Evolutionary conservation across 2,329 filamentous ascomycete genomes (phyloP).

Genomic region (Leptographium flavum): DNA sequence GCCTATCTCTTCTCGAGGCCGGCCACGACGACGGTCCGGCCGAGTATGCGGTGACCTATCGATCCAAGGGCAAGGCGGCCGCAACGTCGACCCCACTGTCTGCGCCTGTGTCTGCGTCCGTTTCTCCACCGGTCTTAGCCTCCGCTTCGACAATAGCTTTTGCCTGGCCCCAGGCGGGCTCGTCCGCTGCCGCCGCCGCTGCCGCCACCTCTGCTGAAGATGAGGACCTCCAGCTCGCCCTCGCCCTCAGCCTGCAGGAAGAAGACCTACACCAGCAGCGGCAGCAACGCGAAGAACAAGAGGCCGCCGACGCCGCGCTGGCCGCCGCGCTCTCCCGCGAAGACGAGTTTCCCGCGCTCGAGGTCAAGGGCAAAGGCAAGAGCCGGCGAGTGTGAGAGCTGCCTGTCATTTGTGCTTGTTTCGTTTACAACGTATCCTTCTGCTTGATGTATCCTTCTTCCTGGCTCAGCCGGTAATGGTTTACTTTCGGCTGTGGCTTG

Average conservation of each 20-base stretch:
- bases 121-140: too few relatives aligned
- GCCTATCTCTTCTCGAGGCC: conserved; percentile 44
- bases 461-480: too few relatives aligned
- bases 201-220: conserved; percentile 20
- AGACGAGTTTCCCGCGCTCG: conserved; percentile 18
- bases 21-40: conserved; percentile 24
- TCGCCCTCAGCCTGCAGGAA: conserved; percentile 46
- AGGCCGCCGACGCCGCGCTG: conserved; percentile 8
- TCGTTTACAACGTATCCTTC: too few relatives aligned
- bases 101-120: not conserved
- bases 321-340: conserved; percentile 12
- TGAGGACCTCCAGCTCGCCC: conserved; percentile 45
- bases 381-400: conserved; percentile 2
- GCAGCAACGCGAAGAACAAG: conserved; percentile 2
- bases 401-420: too few relatives aligned
- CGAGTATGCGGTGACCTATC: conserved; percentile 26
- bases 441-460: too few relatives aligned
- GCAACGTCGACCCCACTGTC: conserved; percentile 2
- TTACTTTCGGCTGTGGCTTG: too few relatives aligned
- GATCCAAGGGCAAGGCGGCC: not conserved
- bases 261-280: conserved; percentile 23
- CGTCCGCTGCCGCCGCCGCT: not conserved
- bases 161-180: not conserved
- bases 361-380: conserved; percentile 19
- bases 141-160: too few relatives aligned